These are phyloP conservation scores for Xylaria sp. DNA, from an alignment of 2,329 filamentous ascomycete species.

Conservation along the genomic window DNA sequence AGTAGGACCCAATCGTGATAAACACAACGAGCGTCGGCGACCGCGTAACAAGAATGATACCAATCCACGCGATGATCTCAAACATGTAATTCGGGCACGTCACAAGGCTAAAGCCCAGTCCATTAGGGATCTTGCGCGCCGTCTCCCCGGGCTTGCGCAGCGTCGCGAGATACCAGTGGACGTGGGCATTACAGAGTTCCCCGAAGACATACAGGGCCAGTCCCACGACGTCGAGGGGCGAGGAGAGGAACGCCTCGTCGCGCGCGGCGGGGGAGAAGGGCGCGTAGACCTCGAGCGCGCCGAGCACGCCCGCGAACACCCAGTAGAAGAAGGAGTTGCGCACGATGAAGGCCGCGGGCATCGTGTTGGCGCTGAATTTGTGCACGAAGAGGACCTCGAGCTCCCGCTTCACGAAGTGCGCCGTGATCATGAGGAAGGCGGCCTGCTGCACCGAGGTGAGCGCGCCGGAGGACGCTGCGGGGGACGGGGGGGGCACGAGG, in stretches of 20 bases:
- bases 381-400: constrained; percentile 94
- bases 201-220: constrained; percentile 79
- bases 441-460: constrained; percentile 78
- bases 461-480: constrained; percentile 50
- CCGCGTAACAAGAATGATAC: constrained; percentile 81
- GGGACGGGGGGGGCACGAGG: constrained; percentile 55
- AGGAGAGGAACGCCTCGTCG: constrained; percentile 52
- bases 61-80: constrained; percentile 87
- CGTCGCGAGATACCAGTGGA: constrained; percentile 81
- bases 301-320: constrained; percentile 81
- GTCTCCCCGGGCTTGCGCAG: constrained; percentile 83
- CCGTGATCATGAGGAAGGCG: constrained; percentile 76
- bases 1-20: constrained; percentile 74
- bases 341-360: constrained; percentile 91
- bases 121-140: constrained; percentile 87
- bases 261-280: constrained; percentile 76
- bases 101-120: constrained; percentile 85
- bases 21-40: constrained; percentile 84
- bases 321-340: constrained; percentile 98
- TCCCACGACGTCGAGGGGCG: constrained; percentile 71
- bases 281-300: constrained; percentile 86
- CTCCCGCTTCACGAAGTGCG: constrained; percentile 96
- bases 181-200: constrained; percentile 81
- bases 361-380: constrained; percentile 93
- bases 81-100: constrained; percentile 99